Percentiles rank a stretch among this genome's conserved stretches.
Conservation (phyloP, 106 monocot genomes). For the Allium cepa region DNA sequence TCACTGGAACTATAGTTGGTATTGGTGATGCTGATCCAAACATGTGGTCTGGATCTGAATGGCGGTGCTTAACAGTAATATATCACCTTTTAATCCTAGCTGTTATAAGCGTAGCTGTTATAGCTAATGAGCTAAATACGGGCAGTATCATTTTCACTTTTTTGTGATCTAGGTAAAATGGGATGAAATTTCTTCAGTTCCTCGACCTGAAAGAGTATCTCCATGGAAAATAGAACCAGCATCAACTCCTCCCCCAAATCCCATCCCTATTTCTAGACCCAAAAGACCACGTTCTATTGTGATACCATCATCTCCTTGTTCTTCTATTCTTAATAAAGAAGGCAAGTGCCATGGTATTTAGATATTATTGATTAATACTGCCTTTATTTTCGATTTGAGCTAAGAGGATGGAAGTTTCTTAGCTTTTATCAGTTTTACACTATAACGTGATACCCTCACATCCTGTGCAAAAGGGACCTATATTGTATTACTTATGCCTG, state of each 20-base stretch:
- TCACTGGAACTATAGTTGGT: constrained; percentile 68
- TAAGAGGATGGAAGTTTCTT: not conserved
- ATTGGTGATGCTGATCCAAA: constrained; percentile 46
- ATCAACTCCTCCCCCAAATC: constrained; percentile 44
- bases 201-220: constrained; percentile 84
- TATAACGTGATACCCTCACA: no score
- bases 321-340: constrained; percentile 55
- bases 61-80: constrained; percentile 53
- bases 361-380: no score
- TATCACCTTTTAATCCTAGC: not conserved
- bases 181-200: constrained; percentile 66
- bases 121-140: not conserved
- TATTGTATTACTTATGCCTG: no score
- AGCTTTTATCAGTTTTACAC: no score
- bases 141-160: not conserved
- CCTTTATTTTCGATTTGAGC: not conserved
- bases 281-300: constrained; percentile 54
- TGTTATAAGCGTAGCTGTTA: not conserved
- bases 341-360: constrained; percentile 20
- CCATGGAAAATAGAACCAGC: constrained; percentile 94
- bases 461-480: no score
- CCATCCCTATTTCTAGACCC: constrained; percentile 44
- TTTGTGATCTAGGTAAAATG: constrained; percentile 52
- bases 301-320: constrained; percentile 42
- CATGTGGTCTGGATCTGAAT: constrained; percentile 67